A percentile compares a stretch with the other conserved stretches of the same genome.
These are phyloP conservation scores for Spencermartinsiella europaea DNA, from an alignment of 805 yeast genomes.

Conservation along the genomic window DNA sequence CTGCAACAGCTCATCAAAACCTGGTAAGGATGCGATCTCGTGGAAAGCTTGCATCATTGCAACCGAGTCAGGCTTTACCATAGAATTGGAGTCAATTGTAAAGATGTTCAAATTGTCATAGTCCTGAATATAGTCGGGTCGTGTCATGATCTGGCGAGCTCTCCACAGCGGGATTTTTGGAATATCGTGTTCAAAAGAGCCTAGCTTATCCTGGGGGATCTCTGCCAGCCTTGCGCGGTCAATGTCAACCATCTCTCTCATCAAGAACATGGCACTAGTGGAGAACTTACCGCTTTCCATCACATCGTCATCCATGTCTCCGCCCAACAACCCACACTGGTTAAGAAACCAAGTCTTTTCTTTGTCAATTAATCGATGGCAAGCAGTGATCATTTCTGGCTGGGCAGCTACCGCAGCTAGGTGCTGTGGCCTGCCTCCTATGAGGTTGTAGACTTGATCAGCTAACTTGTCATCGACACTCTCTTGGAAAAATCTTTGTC, in stretches of 20 bases:
- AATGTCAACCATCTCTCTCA: slow-evolving; percentile 67
- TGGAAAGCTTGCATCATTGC: slow-evolving; percentile 89
- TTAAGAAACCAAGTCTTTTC: slow-evolving; percentile 84
- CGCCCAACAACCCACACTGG: slow-evolving; percentile 74
- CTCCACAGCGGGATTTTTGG: slow-evolving; percentile 81
- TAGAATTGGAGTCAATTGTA: slow-evolving; percentile 66
- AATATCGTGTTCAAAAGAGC: slow-evolving; percentile 42
- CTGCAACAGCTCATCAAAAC: slow-evolving; percentile 59
- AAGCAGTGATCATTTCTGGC: slow-evolving; percentile 42
- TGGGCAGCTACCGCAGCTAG: slow-evolving; percentile 51
- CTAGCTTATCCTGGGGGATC: slow-evolving; percentile 22
- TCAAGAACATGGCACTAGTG: slow-evolving; percentile 65
- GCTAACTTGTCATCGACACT: slow-evolving; percentile 39
- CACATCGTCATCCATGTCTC: slow-evolving; percentile 82
- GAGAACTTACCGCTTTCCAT: slow-evolving; percentile 79
- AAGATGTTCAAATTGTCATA: slow-evolving; percentile 75
- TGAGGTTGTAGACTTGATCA: slow-evolving; percentile 54
- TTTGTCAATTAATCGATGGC: slow-evolving; percentile 65
- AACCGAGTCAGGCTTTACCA: slow-evolving; percentile 73
- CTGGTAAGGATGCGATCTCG: slow-evolving; percentile 67
- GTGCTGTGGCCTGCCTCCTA: slow-evolving; percentile 86
- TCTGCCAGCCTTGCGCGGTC: slow-evolving; percentile 36
- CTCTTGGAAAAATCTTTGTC: slow-evolving; percentile 42
- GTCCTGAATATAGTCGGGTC: slow-evolving; percentile 70
- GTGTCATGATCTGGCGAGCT: slow-evolving; percentile 78